Evolutionary conservation across 495 filamentous ascomycete species (phyloP).

Genomic region (Podospora fimiseda): DNA sequence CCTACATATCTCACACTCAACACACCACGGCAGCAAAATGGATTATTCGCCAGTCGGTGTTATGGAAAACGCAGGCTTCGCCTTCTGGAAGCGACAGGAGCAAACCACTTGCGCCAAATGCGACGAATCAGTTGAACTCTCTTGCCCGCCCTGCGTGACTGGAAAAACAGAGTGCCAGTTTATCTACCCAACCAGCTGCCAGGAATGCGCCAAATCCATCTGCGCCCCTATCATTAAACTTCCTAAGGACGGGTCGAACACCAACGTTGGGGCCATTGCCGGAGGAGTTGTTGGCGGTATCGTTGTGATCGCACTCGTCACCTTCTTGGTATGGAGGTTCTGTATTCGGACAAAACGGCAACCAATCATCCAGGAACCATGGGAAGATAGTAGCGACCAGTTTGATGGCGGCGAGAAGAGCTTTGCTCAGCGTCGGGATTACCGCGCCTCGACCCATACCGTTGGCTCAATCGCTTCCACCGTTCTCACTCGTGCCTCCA

Average conservation of each 20-base stretch:
- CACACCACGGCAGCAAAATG: not conserved
- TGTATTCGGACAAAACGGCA: slow-evolving; percentile 74
- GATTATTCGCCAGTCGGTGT: not conserved
- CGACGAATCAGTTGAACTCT: slow-evolving; percentile 16
- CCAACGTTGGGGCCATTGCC: slow-evolving; percentile 71
- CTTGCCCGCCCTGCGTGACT: slow-evolving; percentile 20
- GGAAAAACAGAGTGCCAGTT: slow-evolving; percentile 29
- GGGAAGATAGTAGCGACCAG: slow-evolving; percentile 48
- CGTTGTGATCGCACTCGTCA: slow-evolving; percentile 57
- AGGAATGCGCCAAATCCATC: slow-evolving; percentile 32
- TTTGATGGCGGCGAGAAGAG: slow-evolving; percentile 52
- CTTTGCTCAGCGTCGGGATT: slow-evolving; percentile 54
- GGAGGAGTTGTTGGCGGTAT: slow-evolving; percentile 80
- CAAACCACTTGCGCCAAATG: slow-evolving; percentile 18
- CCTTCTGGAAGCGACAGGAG: slow-evolving; percentile 17
- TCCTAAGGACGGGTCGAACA: slow-evolving; percentile 20
- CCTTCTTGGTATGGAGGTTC: slow-evolving; percentile 79
- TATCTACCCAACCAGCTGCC: slow-evolving; percentile 28
- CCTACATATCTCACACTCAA: not conserved
- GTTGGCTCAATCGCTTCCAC: slow-evolving; percentile 90
- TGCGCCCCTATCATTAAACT: slow-evolving; percentile 23
- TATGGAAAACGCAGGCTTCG: not conserved
- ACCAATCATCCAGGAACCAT: slow-evolving; percentile 46
- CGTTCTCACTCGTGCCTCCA: slow-evolving; percentile 89
- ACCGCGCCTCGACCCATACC: slow-evolving; percentile 76